Base-by-base conservation (phyloP, 192 early-diverging fungal genomes). In the Allomyces arbusculus region DNA sequence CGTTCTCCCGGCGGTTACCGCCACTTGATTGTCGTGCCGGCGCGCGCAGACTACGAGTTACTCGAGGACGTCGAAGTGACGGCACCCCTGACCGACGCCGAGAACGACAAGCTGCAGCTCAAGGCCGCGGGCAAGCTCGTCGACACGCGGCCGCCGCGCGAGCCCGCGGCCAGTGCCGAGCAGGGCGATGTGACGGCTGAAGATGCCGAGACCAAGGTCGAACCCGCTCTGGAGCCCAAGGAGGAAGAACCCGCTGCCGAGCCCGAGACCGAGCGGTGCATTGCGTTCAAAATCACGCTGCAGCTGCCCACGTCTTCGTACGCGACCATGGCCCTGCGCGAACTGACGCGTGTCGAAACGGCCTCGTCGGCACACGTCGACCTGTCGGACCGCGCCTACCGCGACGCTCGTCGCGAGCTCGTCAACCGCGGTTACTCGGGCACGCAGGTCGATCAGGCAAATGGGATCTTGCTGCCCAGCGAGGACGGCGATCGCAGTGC, bases 271-370 rank as follows among this genome's bases (percentile, higher is more conserved):
- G 26, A 28, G 45, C 45, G 12, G 12, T 11, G 45, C 12, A 11
- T 55, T 8, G 45, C 45, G 1, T 19, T 55, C 45, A 55, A 55
- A 8, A 55, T 55, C 19, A 19, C 45, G 45, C 19, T 55, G 12
- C 19, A 11, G 45, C 45, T 55, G 45, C 45, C 45, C 1, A 16
- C 45, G 45, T 55, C 45, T 1, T 11, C 87, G 43, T 99, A 99
- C 72, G 96, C 96, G 2, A 99, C 96, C 0, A 96, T 99, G 93
- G 84, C 87, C n/a, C 73, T 99, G 65, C 80, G 94, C 22, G 96
- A 99, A 73, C 74, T 95, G 23, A 86, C 86, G 71, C 80, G 83
- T 58, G 68, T 78, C 62, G 80, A 84, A 44, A 86, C 87, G 11
- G 79, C 82, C 9, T 66, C 81, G 1, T 76, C 71, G 1, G 75